phyloP scores from a whole-genome alignment of 192 early-diverging fungal genomes.

The Gamsiella multidivaricata region DNA sequence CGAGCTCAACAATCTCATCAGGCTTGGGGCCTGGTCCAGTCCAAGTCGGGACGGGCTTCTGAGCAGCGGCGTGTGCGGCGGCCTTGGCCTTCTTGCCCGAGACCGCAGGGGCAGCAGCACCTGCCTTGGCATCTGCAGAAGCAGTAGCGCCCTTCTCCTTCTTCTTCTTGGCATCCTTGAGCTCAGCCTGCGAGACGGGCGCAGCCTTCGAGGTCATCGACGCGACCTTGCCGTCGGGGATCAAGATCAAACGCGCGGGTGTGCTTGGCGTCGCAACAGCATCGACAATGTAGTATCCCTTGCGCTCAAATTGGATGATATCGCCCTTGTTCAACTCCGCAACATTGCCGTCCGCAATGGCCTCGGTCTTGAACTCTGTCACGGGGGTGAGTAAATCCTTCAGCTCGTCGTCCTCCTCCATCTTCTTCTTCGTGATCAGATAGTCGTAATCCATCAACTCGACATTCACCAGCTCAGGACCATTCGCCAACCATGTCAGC shows the following conservation, averaged over 20 bases:
- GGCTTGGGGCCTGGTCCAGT: conserved; percentile 37
- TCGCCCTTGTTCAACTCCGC: conserved; percentile 69
- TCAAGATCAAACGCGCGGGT: conserved; percentile 77
- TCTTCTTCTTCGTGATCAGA: conserved; percentile 97
- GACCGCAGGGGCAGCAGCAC: conserved; percentile 12
- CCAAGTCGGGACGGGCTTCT: conserved; percentile 35
- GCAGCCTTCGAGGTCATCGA: conserved; percentile 74
- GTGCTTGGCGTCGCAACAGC: conserved; percentile 56
- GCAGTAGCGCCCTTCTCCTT: conserved; percentile 27
- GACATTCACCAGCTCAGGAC: conserved; percentile 70
- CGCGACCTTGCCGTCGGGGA: conserved; percentile 93
- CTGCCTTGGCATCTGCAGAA: not conserved
- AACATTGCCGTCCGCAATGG: conserved; percentile 79
- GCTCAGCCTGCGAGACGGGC: conserved; percentile 24
- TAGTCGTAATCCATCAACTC: conserved; percentile 95
- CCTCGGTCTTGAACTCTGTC: conserved; percentile 80
- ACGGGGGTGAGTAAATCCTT: conserved; percentile 85
- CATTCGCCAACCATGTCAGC: conserved; percentile 91
- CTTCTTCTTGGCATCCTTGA: conserved; percentile 49
- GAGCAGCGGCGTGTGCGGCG: conserved; percentile 35
- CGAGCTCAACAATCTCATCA: conserved; percentile 47
- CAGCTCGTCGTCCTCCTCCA: conserved; percentile 92
- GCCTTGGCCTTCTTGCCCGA: conserved; percentile 53
- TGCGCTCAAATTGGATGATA: conserved; percentile 97
- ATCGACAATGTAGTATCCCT: conserved; percentile 96